Conservation (phyloP, 306 rosid genomes). For the Astragalus glycyphyllos region DNA sequence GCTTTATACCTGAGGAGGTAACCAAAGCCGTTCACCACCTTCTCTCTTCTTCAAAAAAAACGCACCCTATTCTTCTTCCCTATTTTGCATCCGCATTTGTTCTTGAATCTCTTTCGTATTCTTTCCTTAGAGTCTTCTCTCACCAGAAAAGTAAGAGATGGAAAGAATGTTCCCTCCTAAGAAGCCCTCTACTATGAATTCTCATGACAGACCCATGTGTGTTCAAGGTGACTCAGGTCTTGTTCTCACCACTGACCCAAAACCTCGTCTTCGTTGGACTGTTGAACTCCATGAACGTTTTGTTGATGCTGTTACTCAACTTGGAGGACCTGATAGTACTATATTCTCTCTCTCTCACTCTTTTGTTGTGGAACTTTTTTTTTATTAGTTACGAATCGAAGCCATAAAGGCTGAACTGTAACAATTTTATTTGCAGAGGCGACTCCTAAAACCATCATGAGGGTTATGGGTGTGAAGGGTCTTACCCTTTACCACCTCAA, state of each 20-base stretch:
- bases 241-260: constrained; percentile 98
- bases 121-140: constrained; percentile 59
- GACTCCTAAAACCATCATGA: constrained; percentile 98
- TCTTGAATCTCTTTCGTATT: constrained; percentile 83
- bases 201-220: constrained; percentile 96
- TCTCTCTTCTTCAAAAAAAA: constrained; percentile 69
- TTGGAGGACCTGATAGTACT: constrained; percentile 98
- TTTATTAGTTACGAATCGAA: no score
- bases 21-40: constrained; percentile 55
- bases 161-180: constrained; percentile 96
- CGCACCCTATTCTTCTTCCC: constrained; percentile 93
- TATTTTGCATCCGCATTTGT: constrained; percentile 97
- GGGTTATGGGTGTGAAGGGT: constrained; percentile 99
- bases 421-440: constrained; percentile 63
- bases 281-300: constrained; percentile 98
- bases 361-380: no score
- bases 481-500: constrained; percentile 99
- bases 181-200: constrained; percentile 97
- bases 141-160: constrained; percentile 53
- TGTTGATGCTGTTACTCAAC: constrained; percentile 98
- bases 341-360: background rate
- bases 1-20: constrained; percentile 54
- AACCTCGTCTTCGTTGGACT: constrained; percentile 99
- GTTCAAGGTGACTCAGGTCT: constrained; percentile 98
- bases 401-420: no score